phyloP scores from a whole-genome alignment of 2,329 filamentous ascomycete species.

The Ophiostoma sp. region DNA sequence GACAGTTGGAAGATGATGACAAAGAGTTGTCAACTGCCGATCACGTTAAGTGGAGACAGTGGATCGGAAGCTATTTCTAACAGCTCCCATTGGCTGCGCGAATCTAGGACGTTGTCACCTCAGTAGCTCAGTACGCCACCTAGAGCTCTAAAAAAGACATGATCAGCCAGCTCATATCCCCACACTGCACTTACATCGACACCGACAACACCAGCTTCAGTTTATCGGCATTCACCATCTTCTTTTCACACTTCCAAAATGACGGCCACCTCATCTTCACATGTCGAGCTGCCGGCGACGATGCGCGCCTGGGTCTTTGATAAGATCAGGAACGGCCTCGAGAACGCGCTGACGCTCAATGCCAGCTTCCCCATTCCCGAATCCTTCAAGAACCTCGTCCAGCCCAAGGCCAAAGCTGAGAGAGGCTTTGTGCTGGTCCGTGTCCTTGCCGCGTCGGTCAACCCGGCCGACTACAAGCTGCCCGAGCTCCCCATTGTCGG shows the following conservation, averaged over 20 bases:
- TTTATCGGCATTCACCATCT: not conserved
- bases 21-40: no score
- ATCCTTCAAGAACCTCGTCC: constrained; percentile 24
- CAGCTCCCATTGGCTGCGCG: no score
- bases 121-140: no score
- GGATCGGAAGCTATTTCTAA: no score
- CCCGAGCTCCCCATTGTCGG: constrained; percentile 38
- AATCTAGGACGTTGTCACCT: no score
- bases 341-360: constrained; percentile 33
- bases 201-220: not conserved
- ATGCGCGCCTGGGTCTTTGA: constrained; percentile 28
- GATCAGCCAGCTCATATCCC: no score
- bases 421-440: constrained; percentile 34
- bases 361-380: constrained; percentile 26
- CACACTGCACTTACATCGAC: not conserved
- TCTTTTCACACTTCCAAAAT: not conserved
- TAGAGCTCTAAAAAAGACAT: no score
- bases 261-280: not conserved
- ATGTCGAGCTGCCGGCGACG: constrained; percentile 21
- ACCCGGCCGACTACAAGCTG: constrained; percentile 48
- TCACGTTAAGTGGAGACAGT: no score
- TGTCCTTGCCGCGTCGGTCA: constrained; percentile 41
- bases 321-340: constrained; percentile 30
- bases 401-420: constrained; percentile 1
- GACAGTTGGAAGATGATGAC: no score